A percentile compares a stretch with the other conserved stretches of the same genome.
Evolutionary conservation across 192 early-diverging fungal species (phyloP).

Genomic region (Linnemannia elongata): DNA sequence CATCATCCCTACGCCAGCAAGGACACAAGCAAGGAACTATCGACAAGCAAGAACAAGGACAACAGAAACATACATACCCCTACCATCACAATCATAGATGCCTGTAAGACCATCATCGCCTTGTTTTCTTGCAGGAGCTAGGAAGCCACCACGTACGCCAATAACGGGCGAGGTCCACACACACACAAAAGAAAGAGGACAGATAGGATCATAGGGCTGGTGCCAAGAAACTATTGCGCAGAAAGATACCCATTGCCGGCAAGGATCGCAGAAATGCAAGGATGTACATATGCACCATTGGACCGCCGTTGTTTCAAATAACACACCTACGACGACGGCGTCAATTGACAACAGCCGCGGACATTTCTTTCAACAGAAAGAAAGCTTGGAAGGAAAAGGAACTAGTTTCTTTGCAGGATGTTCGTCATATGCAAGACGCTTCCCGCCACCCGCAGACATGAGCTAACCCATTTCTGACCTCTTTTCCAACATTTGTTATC

Average conservation of each 20-base stretch:
- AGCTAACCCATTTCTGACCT: background rate
- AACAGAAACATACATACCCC: background rate
- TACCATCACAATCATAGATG: background rate
- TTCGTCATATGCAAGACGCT: background rate
- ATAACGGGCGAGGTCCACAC: background rate
- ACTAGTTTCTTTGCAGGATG: background rate
- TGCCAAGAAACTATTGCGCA: background rate
- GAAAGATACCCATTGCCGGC: background rate
- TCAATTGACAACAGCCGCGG: too few species aligned
- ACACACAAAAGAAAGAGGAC: background rate
- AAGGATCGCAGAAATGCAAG: too few species aligned
- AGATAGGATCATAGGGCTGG: background rate
- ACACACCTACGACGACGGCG: too few species aligned
- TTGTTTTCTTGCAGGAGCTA: background rate
- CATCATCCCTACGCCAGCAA: background rate
- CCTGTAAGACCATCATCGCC: constrained; percentile 9
- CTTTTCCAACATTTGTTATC: too few species aligned
- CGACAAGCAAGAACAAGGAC: background rate
- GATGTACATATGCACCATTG: too few species aligned
- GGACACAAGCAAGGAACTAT: background rate
- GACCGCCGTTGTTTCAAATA: too few species aligned
- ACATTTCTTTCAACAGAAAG: too few species aligned
- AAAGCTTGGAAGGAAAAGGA: background rate
- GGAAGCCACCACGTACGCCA: background rate
- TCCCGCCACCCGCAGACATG: background rate